These are phyloP conservation scores for Berkeleyomyces basicola DNA, from an alignment of 2,329 filamentous ascomycete genomes.

Conservation along the genomic window DNA sequence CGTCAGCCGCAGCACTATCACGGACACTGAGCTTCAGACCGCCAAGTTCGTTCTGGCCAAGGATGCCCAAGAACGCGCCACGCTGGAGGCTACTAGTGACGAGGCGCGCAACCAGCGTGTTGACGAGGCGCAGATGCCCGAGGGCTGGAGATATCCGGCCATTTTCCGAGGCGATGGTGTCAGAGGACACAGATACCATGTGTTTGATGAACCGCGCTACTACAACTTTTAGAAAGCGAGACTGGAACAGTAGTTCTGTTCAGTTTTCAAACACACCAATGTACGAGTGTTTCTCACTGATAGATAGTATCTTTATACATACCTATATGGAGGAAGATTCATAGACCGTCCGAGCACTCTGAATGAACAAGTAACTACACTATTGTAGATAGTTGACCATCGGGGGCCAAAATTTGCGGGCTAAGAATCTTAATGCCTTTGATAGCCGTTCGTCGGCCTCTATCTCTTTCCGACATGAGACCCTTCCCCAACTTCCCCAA, in stretches of 20 bases:
- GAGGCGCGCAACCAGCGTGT: conserved; percentile 43
- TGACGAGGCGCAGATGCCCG: conserved; percentile 55
- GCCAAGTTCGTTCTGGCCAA: conserved; percentile 79
- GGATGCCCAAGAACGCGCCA: conserved; percentile 38
- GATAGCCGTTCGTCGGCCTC: neutral
- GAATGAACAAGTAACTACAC: neutral
- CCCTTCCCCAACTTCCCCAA: neutral
- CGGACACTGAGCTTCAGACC: conserved; percentile 91
- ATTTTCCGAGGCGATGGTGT: conserved; percentile 76
- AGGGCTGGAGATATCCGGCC: conserved; percentile 66
- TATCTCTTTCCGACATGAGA: neutral
- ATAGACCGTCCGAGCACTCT: neutral
- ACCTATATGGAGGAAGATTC: neutral
- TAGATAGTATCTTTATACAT: neutral
- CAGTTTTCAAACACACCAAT: neutral
- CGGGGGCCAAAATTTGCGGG: neutral
- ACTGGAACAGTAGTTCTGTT: conserved; percentile 18
- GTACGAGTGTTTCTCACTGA: neutral
- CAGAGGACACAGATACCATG: conserved; percentile 80
- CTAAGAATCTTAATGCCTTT: neutral
- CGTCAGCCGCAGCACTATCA: conserved; percentile 78
- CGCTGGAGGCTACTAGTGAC: conserved; percentile 24
- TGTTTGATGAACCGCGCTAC: conserved; percentile 83
- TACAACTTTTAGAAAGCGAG: conserved; percentile 21
- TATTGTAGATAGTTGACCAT: neutral